Conservation (phyloP, 371 early-diverging fungal genomes). For the Syncephalis fuscata region DNA sequence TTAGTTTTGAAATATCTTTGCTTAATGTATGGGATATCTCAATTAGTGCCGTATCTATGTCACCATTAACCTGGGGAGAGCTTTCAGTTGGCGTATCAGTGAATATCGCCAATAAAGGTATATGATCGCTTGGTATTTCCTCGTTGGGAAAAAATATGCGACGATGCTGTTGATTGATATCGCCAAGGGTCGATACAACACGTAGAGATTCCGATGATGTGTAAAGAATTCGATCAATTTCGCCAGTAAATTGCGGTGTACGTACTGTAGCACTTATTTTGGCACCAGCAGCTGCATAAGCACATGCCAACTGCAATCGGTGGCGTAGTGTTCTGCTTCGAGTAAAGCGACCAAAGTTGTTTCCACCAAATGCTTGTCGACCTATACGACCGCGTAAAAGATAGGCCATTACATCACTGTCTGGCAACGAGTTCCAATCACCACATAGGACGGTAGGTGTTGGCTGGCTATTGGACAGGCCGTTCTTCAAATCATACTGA, state of each 20-base stretch:
- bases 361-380: slow-evolving; percentile 56
- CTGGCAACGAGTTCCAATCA: slow-evolving; percentile 92
- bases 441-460: slow-evolving; percentile 71
- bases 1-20: too few relatives aligned
- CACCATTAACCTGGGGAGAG: too few relatives aligned
- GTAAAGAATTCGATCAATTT: slow-evolving; percentile 93
- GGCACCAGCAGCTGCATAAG: slow-evolving; percentile 21
- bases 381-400: slow-evolving; percentile 37
- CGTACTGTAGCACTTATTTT: slow-evolving; percentile 47
- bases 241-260: slow-evolving; percentile 76
- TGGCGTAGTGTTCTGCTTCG: slow-evolving; percentile 52
- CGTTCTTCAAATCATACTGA: slow-evolving; percentile 1
- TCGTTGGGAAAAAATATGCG: background rate
- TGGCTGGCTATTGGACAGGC: too few relatives aligned
- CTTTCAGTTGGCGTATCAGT: too few relatives aligned
- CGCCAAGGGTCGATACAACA: slow-evolving; percentile 14
- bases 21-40: too few relatives aligned
- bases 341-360: slow-evolving; percentile 72
- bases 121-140: background rate
- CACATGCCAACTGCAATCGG: slow-evolving; percentile 46
- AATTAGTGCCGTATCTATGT: too few relatives aligned
- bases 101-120: background rate
- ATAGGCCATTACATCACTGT: slow-evolving; percentile 80
- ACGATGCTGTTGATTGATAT: slow-evolving; percentile 2
- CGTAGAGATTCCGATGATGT: slow-evolving; percentile 15